Base-by-base conservation (phyloP, 2,329 filamentous ascomycete species). In the Fusarium brevicatenulatum region DNA sequence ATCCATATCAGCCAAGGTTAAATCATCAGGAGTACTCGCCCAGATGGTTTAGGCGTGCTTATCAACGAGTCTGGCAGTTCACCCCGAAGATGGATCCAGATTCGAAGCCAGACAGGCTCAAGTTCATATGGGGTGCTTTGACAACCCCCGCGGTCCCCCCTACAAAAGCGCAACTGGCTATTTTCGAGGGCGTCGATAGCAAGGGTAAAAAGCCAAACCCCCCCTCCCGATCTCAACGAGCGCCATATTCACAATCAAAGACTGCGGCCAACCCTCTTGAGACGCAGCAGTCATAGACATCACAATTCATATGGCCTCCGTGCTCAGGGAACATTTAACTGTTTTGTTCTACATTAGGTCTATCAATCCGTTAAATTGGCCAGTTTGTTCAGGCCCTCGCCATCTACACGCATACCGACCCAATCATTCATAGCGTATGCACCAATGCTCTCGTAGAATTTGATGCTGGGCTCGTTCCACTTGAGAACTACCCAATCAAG, bases 401-500 rank as follows among this genome's bases (percentile, higher is more conserved):
- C 89, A 66, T 95, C 92, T 3, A 95, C 90, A 39, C 93, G 87
- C 89, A 95, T 91, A 5, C 89, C 89, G 21, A 93, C 88, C 93
- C 93, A 95, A 66, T 92, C 91, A 68, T 85, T 84, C 91, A 91
- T 90, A 73, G 85, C 83, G 74, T 83, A 85, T 3, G 93, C 93
- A 2, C 93, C 93, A 58, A 91, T 88, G 66, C 85, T 87, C 81
- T 91, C 86, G 80, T 98, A 98, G 79, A 98, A 98, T 76, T 91
- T 86, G 83, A 98, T 93, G 80, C 92, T 95, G 12, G 94, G 93
- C 85, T 93, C 90, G 79, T 98, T 98, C 95, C 95, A 97, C 83
- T 93, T 95, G 77, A 98, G 83, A 71, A 97, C 96, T 73, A 88
- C 91, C 95, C 95, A 98, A 79, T 98, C 95, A 62, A 98, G 83